Conservation (phyloP, 768 basidiomycete genomes). For the Pisolithus orientalis region DNA sequence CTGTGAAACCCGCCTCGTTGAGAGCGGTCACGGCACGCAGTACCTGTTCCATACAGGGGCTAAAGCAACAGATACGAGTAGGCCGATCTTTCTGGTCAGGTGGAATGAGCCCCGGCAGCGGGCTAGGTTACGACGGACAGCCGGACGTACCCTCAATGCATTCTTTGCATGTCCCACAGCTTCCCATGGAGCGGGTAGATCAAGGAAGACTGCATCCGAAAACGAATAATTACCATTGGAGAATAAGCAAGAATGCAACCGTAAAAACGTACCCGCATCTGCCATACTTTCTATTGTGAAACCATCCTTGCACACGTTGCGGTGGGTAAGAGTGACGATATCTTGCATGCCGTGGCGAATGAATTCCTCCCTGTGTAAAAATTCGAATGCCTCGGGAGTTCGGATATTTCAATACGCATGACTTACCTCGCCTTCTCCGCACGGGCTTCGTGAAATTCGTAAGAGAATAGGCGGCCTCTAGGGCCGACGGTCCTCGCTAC, state of each 20-base stretch:
- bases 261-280: conserved; percentile 62
- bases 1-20: conserved; percentile 85
- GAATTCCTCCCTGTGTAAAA: conserved; percentile 74
- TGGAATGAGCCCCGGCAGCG: neutral
- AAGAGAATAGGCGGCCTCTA: conserved; percentile 74
- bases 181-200: conserved; percentile 98
- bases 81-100: conserved; percentile 67
- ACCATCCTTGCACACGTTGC: conserved; percentile 98
- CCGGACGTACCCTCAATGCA: conserved; percentile 63
- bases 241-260: conserved; percentile 1
- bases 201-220: conserved; percentile 76
- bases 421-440: conserved; percentile 76
- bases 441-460: conserved; percentile 91
- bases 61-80: conserved; percentile 95
- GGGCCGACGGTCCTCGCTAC: conserved; percentile 73
- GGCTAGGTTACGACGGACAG: neutral
- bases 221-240: conserved; percentile 3
- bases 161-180: conserved; percentile 82
- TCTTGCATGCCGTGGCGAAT: conserved; percentile 69
- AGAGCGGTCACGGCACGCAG: conserved; percentile 84
- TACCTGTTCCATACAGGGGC: conserved; percentile 98
- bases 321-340: conserved; percentile 73
- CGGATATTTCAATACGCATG: neutral
- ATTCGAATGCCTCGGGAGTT: conserved; percentile 1
- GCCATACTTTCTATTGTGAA: conserved; percentile 72